Conservation (phyloP, 1,284 basidiomycete genomes). For the Puccinia coronata region DNA sequence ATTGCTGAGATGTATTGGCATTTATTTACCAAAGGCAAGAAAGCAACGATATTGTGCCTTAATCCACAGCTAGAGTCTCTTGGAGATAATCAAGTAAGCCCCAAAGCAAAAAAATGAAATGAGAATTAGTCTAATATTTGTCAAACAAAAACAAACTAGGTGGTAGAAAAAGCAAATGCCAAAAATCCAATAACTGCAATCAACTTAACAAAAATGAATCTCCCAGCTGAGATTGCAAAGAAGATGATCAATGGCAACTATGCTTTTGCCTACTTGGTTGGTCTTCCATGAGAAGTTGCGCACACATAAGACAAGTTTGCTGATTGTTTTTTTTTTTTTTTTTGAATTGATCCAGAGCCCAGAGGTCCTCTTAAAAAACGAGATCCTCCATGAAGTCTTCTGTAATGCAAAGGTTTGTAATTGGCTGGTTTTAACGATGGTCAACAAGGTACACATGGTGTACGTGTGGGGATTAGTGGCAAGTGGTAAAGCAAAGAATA, state of each 20-base stretch:
- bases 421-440: not conserved
- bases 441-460: conserved; percentile 14
- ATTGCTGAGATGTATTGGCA: no score
- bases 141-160: no score
- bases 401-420: not conserved
- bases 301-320: not conserved
- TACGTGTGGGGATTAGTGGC: not conserved
- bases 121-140: not conserved
- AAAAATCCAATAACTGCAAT: not conserved
- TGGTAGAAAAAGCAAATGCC: no score
- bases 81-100: no score
- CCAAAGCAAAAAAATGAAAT: no score
- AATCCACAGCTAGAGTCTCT: no score
- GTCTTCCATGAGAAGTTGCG: not conserved
- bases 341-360: not conserved
- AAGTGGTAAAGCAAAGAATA: not conserved
- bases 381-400: not conserved
- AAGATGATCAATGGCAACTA: not conserved
- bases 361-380: not conserved
- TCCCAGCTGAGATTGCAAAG: not conserved
- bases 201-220: not conserved
- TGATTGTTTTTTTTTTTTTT: not conserved
- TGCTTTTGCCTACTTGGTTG: not conserved
- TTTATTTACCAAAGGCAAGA: no score
- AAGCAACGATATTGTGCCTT: no score